These are phyloP conservation scores for Pyrenopolyporus hunteri DNA, from an alignment of 495 filamentous ascomycete species.

Conservation along the genomic window DNA sequence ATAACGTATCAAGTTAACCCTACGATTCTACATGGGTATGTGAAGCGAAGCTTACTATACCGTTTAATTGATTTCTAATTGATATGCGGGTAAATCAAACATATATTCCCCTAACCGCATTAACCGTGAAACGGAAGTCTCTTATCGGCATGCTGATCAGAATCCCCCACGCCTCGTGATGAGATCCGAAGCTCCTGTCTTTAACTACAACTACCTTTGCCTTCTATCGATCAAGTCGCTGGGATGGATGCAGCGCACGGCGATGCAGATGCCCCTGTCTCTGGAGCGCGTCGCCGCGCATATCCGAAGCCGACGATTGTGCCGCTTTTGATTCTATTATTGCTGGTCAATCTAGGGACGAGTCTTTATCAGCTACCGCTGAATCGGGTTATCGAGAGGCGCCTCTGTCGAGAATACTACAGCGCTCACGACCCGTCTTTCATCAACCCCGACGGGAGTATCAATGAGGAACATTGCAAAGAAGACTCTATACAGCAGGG, in stretches of 20 bases:
- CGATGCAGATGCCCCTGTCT: not conserved
- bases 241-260: constrained; percentile 13
- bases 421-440: constrained; percentile 42
- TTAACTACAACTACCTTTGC: not conserved
- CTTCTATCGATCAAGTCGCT: not conserved
- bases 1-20: too few species aligned
- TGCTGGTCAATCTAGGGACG: constrained; percentile 51
- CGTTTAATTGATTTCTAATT: not conserved
- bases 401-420: constrained; percentile 56
- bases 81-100: not conserved
- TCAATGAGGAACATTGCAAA: constrained; percentile 56
- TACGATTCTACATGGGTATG: too few species aligned
- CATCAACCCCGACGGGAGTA: constrained; percentile 42
- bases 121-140: not conserved
- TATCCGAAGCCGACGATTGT: constrained; percentile 29
- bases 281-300: constrained; percentile 2
- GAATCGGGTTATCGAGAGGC: constrained; percentile 54
- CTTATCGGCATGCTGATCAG: not conserved
- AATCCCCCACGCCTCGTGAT: not conserved
- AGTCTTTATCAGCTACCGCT: constrained; percentile 55
- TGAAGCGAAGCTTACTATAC: too few species aligned
- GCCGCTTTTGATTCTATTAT: constrained; percentile 46
- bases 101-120: not conserved
- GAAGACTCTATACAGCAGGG: constrained; percentile 50
- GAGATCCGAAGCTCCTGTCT: not conserved